Base-by-base conservation (phyloP, 345 rosid species). In the Noccaea bulbosa region DNA sequence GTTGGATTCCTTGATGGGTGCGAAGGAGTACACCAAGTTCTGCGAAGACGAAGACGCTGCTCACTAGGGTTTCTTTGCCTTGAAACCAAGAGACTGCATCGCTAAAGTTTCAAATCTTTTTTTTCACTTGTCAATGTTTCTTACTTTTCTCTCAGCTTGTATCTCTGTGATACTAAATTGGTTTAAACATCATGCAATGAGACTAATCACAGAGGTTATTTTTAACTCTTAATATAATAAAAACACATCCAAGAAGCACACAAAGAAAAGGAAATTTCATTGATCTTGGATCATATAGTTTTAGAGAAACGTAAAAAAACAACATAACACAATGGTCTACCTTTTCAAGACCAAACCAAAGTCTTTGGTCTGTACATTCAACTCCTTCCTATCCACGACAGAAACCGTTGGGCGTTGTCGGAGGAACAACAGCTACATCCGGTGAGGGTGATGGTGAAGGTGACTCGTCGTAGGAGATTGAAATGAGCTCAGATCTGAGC, bases 1-100 rank as follows among this genome's bases (percentile, higher is more conserved):
- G 71, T 55, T 89, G 48, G 92, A 78, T 22, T 81, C 93, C 59
- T 80, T 94, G 73, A 73, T 94, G 91, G 96, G 84, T 71, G 44
- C 97, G 24, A 85, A 81, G 56, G 96, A 87, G 62, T 94, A 89
- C 85, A 84, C 85, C 14, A 89, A 94, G 74, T 85, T 88, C 85
- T 94, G 96, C 16, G 91, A 94, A 79, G 98, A 94, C 63, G 99
- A 89, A 85, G 93, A 86, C 41, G 92, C 91, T n/a, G 80, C 91
- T 73, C 99, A 89, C 74, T 89, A 89, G 82, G 49, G 71, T 57
- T 15, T 37, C 50, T 60, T 47, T 50, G 7, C 52, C 20, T 48
- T 24, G 10, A 15, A 24, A 52, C 10, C 67, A 67, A 66, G 14
- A 75, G 27, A 37, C 24, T 1, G 20, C 49, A 52, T 44, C 37